phyloP scores from a whole-genome alignment of 2,329 filamentous ascomycete genomes.

The Akanthomyces lecanii region DNA sequence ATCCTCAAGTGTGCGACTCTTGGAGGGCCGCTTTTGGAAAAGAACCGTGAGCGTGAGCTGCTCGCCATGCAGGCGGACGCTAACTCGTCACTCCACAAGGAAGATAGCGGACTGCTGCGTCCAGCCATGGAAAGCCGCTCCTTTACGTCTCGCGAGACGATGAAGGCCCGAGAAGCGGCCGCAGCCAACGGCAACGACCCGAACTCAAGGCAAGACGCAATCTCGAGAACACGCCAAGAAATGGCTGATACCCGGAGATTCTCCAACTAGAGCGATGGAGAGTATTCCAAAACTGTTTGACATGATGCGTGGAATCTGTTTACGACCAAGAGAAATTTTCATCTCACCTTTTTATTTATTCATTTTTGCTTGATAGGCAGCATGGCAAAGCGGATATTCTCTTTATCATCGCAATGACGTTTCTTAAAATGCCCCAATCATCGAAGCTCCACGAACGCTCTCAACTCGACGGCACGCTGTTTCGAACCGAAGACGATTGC shows the following conservation, averaged over 20 bases:
- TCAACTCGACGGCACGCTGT: background rate
- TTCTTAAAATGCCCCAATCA: background rate
- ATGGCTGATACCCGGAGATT: constrained; percentile 17
- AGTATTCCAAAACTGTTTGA: constrained; percentile 14
- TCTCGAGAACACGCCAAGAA: constrained; percentile 41
- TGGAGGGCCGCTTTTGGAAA: constrained; percentile 75
- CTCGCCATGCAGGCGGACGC: constrained; percentile 48
- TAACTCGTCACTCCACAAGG: constrained; percentile 40
- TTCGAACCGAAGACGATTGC: background rate
- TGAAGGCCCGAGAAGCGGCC: constrained; percentile 47
- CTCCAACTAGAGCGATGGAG: constrained; percentile 11
- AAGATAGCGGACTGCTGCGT: constrained; percentile 35
- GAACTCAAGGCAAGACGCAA: constrained; percentile 36
- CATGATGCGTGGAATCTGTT: constrained; percentile 14
- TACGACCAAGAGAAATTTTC: constrained; percentile 13
- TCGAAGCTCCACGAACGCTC: background rate
- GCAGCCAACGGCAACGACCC: constrained; percentile 57
- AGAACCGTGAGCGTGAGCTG: constrained; percentile 61
- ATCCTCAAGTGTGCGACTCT: constrained; percentile 96
- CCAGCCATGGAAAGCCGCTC: constrained; percentile 54
- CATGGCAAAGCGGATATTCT: constrained; percentile 15
- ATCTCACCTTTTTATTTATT: constrained; percentile 10
- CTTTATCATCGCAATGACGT: constrained; percentile 11
- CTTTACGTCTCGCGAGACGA: constrained; percentile 63
- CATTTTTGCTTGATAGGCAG: constrained; percentile 17